phyloP scores from a whole-genome alignment of 306 rosid species.

The Quercus rubra region DNA sequence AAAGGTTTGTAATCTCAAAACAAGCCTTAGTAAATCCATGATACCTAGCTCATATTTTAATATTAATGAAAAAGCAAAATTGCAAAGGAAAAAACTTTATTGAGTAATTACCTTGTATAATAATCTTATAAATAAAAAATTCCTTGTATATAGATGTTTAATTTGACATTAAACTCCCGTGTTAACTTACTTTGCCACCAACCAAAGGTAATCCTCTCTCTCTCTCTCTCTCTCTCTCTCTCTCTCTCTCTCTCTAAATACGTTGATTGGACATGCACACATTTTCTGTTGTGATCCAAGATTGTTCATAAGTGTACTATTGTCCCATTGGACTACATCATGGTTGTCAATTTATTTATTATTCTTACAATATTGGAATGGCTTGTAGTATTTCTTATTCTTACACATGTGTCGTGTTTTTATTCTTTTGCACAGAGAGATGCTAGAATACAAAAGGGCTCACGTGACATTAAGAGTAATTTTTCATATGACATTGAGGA shows the following conservation, averaged over 20 bases:
- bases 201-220: not conserved
- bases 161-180: not conserved
- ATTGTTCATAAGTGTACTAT: not conserved
- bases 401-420: constrained; percentile 18
- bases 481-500: constrained; percentile 70
- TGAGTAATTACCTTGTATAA: not conserved
- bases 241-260: not conserved
- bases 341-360: not conserved
- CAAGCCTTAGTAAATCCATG: not conserved
- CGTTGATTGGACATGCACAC: not conserved
- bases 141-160: not conserved
- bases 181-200: not conserved
- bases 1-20: not conserved
- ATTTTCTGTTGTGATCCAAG: not conserved
- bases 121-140: too few relatives aligned
- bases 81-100: not conserved
- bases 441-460: constrained; percentile 40
- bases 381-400: constrained; percentile 12
- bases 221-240: not conserved
- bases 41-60: not conserved
- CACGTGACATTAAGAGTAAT: constrained; percentile 19
- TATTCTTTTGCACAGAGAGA: constrained; percentile 58
- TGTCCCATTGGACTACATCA: not conserved
- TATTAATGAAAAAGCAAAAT: not conserved
- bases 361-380: not conserved